Evolutionary conservation across 106 monocot genomes (phyloP), one percentile per base, ranked within the genome.

Genomic region (Dendrobium catenatum): DNA sequence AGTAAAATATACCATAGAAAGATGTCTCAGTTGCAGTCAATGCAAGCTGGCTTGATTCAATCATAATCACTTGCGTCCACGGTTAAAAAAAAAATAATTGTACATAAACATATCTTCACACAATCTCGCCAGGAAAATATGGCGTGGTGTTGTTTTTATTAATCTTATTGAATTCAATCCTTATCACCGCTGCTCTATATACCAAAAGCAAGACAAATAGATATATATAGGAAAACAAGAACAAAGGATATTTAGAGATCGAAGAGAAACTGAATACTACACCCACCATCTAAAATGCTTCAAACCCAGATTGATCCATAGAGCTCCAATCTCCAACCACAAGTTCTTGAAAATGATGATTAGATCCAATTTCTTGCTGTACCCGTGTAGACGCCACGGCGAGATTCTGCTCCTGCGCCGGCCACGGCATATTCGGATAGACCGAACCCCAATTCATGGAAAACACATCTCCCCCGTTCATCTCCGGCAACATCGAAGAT

Each of bases 301-400:
- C 76, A 42, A 76, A 76, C 0, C 76, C 76, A 26, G 76, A 47
- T 9, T 76, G 76, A 16, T 76, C 76, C 49, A 76, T 76, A 4
- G 49, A 47, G 49, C 2, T 49, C 76, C 46, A 76, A 49, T 76
- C 76, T 26, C 76, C 76, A n/a, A 76, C 26, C 11, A 76, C 8
- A 47, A 76, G 18, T 16, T 76, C 76, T n/a, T 47, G 76, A 76
- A 42, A 76, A 76, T 76, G 76, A 27, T 49, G 76, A 76, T 19
- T 47, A 16, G 9, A 19, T 20, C 48, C 49, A 15, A 49, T 19
- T 26, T 48, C 76, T 3, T 17, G 42, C 74, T 18, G 42, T 6
- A 43, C 74, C 6, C 16, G 7, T 1, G 74, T 9, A 2, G 49
- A 5, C 24, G 27, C 22, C 10, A 7, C 42, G 4, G 2, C 49